Percentiles rank a stretch among this genome's conserved stretches.
These are phyloP conservation scores for Balamuthia mandrillaris DNA, from an alignment of 208 protist genomes.

Conservation along the genomic window DNA sequence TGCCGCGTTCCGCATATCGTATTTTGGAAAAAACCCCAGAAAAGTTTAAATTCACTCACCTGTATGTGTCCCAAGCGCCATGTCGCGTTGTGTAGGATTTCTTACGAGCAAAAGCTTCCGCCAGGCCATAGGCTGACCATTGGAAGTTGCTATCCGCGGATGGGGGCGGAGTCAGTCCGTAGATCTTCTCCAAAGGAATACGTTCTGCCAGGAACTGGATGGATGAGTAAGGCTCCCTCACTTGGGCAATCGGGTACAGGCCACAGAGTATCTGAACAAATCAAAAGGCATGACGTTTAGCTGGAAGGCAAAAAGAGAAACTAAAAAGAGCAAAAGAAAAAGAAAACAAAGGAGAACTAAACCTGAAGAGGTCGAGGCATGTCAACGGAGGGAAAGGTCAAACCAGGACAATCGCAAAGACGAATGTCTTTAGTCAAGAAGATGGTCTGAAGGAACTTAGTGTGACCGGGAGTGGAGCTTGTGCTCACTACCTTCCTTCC, in stretches of 20 bases:
- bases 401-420: constrained; percentile 90
- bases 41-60: background rate
- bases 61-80: constrained; percentile 9
- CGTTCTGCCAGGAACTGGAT: constrained; percentile 85
- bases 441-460: constrained; percentile 95
- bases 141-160: constrained; percentile 30
- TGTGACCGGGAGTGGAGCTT: constrained; percentile 91
- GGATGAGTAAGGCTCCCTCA: constrained; percentile 88
- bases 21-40: background rate
- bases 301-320: background rate
- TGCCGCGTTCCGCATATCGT: constrained; percentile 45
- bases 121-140: constrained; percentile 24
- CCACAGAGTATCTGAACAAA: constrained; percentile 91
- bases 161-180: constrained; percentile 77
- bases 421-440: constrained; percentile 80
- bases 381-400: constrained; percentile 24
- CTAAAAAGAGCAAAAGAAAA: background rate
- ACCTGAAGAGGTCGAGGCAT: constrained; percentile 27
- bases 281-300: too few species aligned
- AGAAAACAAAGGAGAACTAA: background rate
- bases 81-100: constrained; percentile 21
- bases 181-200: constrained; percentile 83
- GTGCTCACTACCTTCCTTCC: constrained; percentile 90
- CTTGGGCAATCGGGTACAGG: constrained; percentile 92
- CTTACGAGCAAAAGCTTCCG: background rate